Percentiles rank a stretch among this genome's conserved stretches.
phyloP scores from a whole-genome alignment of 768 basidiomycete species.

The Agaricus sinodeliciosus region DNA sequence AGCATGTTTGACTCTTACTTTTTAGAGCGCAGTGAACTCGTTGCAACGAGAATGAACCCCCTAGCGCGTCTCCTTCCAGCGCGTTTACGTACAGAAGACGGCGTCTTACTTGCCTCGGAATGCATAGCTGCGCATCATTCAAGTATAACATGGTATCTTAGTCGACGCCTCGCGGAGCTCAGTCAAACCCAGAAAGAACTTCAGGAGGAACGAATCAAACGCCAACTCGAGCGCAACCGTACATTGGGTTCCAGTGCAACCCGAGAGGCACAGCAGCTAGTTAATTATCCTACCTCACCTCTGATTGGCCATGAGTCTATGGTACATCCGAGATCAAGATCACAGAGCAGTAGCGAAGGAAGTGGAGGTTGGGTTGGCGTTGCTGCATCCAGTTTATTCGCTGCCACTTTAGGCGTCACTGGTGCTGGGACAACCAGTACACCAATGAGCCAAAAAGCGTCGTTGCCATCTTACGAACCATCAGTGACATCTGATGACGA shows the following conservation, averaged over 20 bases:
- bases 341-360: slow-evolving; percentile 7
- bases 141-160: slow-evolving; percentile 90
- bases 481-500: slow-evolving; percentile 38
- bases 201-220: slow-evolving; percentile 90
- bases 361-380: slow-evolving; percentile 46
- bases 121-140: slow-evolving; percentile 89
- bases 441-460: slow-evolving; percentile 4
- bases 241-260: slow-evolving; percentile 80
- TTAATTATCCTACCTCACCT: slow-evolving; percentile 14
- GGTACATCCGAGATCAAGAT: slow-evolving; percentile 26
- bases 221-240: slow-evolving; percentile 77
- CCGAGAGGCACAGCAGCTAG: slow-evolving; percentile 45
- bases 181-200: slow-evolving; percentile 78
- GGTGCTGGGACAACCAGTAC: slow-evolving; percentile 16
- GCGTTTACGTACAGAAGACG: slow-evolving; percentile 51
- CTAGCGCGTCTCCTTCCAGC: slow-evolving; percentile 66
- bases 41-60: slow-evolving; percentile 57
- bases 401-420: slow-evolving; percentile 49
- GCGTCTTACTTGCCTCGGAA: slow-evolving; percentile 47
- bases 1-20: slow-evolving; percentile 9
- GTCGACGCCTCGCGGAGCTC: slow-evolving; percentile 69
- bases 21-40: slow-evolving; percentile 61
- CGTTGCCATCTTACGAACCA: slow-evolving; percentile 19
- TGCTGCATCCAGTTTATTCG: slow-evolving; percentile 51
- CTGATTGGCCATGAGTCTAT: slow-evolving; percentile 17